Conservation (phyloP, 2,329 filamentous ascomycete genomes). For the Lasiodiplodia sp. region DNA sequence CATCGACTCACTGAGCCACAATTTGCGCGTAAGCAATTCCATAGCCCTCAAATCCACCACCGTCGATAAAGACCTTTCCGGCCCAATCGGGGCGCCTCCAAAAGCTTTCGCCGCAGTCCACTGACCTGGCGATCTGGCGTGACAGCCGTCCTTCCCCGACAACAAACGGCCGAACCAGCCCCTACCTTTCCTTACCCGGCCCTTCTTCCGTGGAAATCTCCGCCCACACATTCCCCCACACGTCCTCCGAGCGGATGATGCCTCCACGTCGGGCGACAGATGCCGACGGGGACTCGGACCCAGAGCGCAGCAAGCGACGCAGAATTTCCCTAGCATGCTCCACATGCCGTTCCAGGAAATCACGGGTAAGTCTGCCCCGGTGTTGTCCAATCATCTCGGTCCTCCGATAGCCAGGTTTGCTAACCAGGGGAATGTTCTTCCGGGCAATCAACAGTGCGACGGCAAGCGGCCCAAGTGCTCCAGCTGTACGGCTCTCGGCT, state of each 20-base stretch:
- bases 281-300: neutral
- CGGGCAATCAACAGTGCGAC: conserved; percentile 47
- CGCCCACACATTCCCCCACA: neutral
- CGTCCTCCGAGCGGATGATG: neutral
- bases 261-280: neutral
- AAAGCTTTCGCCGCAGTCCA: no score
- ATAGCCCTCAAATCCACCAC: no score
- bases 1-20: no score
- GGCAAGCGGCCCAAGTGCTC: conserved; percentile 52
- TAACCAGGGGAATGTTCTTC: neutral
- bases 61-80: no score
- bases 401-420: neutral
- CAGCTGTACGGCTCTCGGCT: conserved; percentile 50
- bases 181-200: conserved; percentile 11
- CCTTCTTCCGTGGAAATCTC: neutral
- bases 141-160: neutral
- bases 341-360: conserved; percentile 48
- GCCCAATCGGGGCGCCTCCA: no score
- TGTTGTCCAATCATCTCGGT: neutral
- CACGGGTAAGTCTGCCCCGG: conserved; percentile 35
- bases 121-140: no score
- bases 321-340: conserved; percentile 51
- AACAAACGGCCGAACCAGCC: neutral
- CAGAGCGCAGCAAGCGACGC: conserved; percentile 41
- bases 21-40: no score